These are phyloP conservation scores for Daldinia grandis DNA, from an alignment of 495 filamentous ascomycete species.

Conservation along the genomic window DNA sequence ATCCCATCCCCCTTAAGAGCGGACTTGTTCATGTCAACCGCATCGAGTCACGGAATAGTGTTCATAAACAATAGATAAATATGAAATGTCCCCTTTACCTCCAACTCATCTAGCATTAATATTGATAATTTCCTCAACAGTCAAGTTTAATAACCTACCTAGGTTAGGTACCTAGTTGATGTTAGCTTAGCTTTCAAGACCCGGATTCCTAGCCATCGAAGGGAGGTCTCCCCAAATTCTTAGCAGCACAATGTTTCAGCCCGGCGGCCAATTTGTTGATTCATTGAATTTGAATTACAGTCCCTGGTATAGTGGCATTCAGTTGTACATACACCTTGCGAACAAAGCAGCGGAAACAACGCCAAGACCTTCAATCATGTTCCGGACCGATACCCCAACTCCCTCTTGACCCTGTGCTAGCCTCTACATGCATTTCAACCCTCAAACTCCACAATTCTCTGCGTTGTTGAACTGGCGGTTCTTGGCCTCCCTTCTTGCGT, in stretches of 20 bases:
- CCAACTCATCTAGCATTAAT: not conserved
- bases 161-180: too few relatives aligned
- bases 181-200: not conserved
- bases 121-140: not conserved
- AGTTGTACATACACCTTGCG: slow-evolving; percentile 20
- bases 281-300: slow-evolving; percentile 27
- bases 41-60: not conserved
- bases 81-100: not conserved
- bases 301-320: slow-evolving; percentile 2
- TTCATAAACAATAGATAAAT: not conserved
- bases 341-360: slow-evolving; percentile 28
- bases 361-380: slow-evolving; percentile 37
- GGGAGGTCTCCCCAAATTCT: not conserved
- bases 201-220: not conserved
- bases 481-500: slow-evolving; percentile 35
- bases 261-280: not conserved
- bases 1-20: not conserved
- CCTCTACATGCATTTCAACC: slow-evolving; percentile 50
- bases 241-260: not conserved
- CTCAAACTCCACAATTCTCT: slow-evolving; percentile 56
- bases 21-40: not conserved
- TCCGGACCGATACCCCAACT: slow-evolving; percentile 38
- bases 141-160: not conserved
- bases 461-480: slow-evolving; percentile 43
- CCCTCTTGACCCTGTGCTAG: slow-evolving; percentile 44